Conservation (phyloP, 768 basidiomycete genomes). For the Tulasnella sp. region DNA sequence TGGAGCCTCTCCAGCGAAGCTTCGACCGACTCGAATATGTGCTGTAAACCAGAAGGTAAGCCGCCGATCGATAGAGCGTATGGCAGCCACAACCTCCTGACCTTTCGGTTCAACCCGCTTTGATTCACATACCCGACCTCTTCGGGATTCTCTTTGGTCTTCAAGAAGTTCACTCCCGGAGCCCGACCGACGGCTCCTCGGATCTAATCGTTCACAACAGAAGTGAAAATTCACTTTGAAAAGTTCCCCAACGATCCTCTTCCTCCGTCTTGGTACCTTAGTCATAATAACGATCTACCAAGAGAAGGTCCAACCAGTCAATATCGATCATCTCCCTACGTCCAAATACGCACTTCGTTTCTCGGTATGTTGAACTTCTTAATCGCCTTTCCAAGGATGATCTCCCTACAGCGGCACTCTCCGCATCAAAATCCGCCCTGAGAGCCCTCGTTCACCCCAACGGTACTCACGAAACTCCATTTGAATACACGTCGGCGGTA, state of each 20-base stretch:
- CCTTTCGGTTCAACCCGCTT: not conserved
- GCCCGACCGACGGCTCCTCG: not conserved
- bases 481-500: conserved; percentile 38
- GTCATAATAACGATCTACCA: not conserved
- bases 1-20: not conserved
- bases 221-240: no score
- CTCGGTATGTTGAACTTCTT: conserved; percentile 25
- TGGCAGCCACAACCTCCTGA: not conserved
- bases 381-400: conserved; percentile 63
- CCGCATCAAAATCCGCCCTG: not conserved
- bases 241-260: not conserved
- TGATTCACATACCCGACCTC: conserved; percentile 3
- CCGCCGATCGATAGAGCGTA: no score
- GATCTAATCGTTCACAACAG: no score
- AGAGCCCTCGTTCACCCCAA: not conserved
- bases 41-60: not conserved
- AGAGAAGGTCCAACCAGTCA: not conserved
- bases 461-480: conserved; percentile 35
- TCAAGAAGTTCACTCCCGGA: not conserved
- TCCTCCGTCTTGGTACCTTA: not conserved
- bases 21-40: conserved; percentile 3
- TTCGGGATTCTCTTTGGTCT: not conserved
- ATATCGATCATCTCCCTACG: not conserved
- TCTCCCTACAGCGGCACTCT: conserved; percentile 28
- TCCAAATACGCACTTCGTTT: not conserved